phyloP scores from a whole-genome alignment of 106 monocot species.

The Allium sativum region DNA sequence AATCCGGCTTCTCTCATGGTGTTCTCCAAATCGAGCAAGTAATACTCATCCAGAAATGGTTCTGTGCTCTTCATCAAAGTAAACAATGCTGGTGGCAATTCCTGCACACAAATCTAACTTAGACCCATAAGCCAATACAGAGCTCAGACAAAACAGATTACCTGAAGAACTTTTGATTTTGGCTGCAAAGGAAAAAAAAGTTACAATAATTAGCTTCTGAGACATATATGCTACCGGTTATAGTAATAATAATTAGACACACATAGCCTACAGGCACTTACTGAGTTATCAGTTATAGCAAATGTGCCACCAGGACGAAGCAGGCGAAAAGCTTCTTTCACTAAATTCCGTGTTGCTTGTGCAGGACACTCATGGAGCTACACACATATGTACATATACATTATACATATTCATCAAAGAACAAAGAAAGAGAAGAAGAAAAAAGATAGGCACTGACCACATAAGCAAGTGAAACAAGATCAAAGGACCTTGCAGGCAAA shows the following conservation, averaged over 20 bases:
- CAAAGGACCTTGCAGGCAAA: slow-evolving; percentile 64
- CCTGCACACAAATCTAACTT: slow-evolving; percentile 18
- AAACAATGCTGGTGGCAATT: slow-evolving; percentile 59
- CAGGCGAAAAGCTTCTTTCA: slow-evolving; percentile 60
- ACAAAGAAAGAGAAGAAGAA: too few species aligned
- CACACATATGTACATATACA: neutral
- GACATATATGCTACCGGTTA: neutral
- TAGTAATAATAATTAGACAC: neutral
- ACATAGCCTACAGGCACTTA: slow-evolving; percentile 9
- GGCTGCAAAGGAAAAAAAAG: slow-evolving; percentile 38
- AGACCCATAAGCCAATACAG: too few species aligned
- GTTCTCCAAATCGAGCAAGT: slow-evolving; percentile 58
- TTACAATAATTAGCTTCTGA: neutral
- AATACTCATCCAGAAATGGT: slow-evolving; percentile 81
- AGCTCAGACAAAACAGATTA: slow-evolving; percentile 1
- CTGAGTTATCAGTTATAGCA: slow-evolving; percentile 73
- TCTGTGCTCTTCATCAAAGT: slow-evolving; percentile 78
- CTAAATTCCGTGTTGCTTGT: slow-evolving; percentile 34
- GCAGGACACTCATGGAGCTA: slow-evolving; percentile 86
- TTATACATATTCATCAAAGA: too few species aligned
- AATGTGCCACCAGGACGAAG: slow-evolving; percentile 71
- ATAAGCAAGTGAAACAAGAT: slow-evolving; percentile 68
- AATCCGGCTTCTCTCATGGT: slow-evolving; percentile 51
- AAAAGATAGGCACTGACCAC: slow-evolving; percentile 31
- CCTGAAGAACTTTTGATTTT: slow-evolving; percentile 82